Percentiles rank a stretch among this genome's conserved stretches.
phyloP scores from a whole-genome alignment of 2,329 filamentous ascomycete species.

The Graphilbum fragrans region DNA sequence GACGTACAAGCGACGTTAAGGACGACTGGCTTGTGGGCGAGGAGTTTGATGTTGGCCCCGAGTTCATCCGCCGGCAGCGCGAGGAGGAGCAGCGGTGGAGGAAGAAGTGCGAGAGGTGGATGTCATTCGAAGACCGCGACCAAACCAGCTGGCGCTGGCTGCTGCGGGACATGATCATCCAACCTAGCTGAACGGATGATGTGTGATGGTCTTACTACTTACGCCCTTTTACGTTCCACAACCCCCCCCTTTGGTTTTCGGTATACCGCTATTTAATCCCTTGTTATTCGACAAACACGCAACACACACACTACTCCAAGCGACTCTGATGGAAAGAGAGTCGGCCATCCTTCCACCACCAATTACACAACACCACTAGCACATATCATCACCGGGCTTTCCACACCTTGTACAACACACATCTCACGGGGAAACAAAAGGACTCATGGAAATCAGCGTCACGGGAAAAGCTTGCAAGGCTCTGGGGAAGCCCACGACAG shows the following conservation, averaged over 20 bases:
- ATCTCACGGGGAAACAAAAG: not conserved
- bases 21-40: conserved; percentile 84
- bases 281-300: not conserved
- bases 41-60: conserved; percentile 93
- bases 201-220: not conserved
- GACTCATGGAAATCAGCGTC: not conserved
- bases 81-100: conserved; percentile 90
- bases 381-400: too few species aligned
- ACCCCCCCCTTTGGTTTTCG: conserved; percentile 8
- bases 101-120: conserved; percentile 79
- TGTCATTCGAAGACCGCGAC: conserved; percentile 44
- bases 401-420: not conserved
- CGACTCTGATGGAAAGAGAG: too few species aligned
- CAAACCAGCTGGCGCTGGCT: conserved; percentile 66
- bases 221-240: not conserved
- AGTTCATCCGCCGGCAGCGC: conserved; percentile 78
- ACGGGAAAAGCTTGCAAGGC: not conserved
- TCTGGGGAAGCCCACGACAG: too few species aligned
- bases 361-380: too few species aligned
- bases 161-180: conserved; percentile 44
- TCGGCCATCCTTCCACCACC: too few species aligned
- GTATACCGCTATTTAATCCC: not conserved
- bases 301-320: too few species aligned
- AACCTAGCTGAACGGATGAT: conserved; percentile 8
- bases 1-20: conserved; percentile 46